phyloP scores from a whole-genome alignment of 1,284 basidiomycete genomes.

The Puccinia hordei region DNA sequence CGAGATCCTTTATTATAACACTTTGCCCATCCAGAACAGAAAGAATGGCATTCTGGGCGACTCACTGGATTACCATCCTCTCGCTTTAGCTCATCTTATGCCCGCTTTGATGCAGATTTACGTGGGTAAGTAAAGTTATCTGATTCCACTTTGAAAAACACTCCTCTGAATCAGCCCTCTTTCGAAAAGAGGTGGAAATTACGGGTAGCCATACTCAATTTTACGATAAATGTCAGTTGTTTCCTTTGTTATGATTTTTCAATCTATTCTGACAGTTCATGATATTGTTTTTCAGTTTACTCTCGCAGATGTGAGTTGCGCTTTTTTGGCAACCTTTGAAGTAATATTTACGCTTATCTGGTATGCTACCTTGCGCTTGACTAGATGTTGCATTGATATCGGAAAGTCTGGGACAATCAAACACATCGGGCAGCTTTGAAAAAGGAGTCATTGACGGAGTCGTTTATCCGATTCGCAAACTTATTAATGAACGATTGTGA shows the following conservation, averaged over 20 bases:
- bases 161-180: not conserved
- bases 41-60: conserved; percentile 78
- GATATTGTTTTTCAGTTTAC: conserved; percentile 25
- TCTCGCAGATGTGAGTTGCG: conserved; percentile 45
- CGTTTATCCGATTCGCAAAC: conserved; percentile 93
- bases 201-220: conserved; percentile 98
- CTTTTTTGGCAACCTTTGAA: not conserved
- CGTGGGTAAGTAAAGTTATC: conserved; percentile 68
- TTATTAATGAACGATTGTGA: conserved; percentile 99
- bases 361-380: not conserved
- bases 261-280: conserved; percentile 13
- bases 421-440: conserved; percentile 80
- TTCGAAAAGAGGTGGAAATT: conserved; percentile 79
- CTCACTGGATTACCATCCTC: conserved; percentile 76
- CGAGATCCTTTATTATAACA: conserved; percentile 83
- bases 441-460: conserved; percentile 77
- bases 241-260: not conserved
- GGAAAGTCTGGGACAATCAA: conserved; percentile 84
- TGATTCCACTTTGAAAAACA: not conserved
- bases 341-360: not conserved
- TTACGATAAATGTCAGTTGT: conserved; percentile 77
- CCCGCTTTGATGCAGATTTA: conserved; percentile 91
- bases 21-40: conserved; percentile 74
- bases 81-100: conserved; percentile 86
- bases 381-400: conserved; percentile 76